phyloP scores from a whole-genome alignment of 495 filamentous ascomycete species.

The Aspergillus sclerotiicarbonarius region DNA sequence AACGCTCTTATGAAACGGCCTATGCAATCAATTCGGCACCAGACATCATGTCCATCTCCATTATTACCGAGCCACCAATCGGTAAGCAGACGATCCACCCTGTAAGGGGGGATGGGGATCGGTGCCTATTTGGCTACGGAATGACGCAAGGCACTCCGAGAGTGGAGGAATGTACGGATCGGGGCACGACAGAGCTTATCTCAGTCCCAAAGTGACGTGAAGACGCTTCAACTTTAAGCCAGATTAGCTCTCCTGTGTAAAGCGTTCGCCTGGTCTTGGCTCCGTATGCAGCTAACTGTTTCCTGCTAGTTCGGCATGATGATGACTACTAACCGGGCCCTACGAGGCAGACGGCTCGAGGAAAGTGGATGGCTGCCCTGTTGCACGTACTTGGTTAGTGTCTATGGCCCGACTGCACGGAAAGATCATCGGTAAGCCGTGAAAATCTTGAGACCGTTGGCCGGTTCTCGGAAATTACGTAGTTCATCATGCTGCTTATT shows the following conservation, averaged over 20 bases:
- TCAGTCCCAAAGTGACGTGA: not conserved
- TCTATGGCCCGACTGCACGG: not conserved
- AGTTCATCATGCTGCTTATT: not conserved
- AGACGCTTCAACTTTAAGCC: conserved; percentile 6
- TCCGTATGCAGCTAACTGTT: conserved; percentile 5
- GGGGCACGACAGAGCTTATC: conserved; percentile 5
- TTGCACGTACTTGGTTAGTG: not conserved
- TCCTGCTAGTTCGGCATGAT: conserved; percentile 1
- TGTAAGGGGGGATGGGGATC: conserved; percentile 1
- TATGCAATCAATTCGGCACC: not conserved
- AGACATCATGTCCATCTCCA: not conserved
- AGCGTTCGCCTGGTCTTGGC: not conserved
- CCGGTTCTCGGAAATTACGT: not conserved
- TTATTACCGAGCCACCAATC: conserved; percentile 2
- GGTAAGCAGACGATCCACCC: conserved; percentile 2
- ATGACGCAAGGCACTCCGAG: conserved; percentile 9
- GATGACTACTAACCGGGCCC: not conserved
- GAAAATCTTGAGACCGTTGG: not conserved
- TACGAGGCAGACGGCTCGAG: not conserved
- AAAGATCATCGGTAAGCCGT: not conserved
- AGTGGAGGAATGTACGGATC: not conserved
- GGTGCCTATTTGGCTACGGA: conserved; percentile 4
- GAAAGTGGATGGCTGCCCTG: not conserved
- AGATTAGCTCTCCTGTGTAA: conserved; percentile 10
- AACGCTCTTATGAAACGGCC: not conserved